These are phyloP conservation scores for Trametes hirsuta DNA, from an alignment of 1,284 basidiomycete species.

Conservation along the genomic window DNA sequence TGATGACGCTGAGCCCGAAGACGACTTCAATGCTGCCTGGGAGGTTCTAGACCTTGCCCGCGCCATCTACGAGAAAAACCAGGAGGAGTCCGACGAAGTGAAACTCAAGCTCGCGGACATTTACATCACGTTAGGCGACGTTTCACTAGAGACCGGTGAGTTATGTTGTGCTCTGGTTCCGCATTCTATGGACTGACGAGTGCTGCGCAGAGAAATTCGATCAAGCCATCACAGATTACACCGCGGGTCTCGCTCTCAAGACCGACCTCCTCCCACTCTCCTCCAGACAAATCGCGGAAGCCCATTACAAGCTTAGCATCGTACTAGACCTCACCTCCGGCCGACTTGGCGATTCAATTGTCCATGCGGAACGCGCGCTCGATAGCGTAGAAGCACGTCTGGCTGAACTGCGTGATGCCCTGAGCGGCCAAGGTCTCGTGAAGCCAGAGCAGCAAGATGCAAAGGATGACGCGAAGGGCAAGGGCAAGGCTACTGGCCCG, in stretches of 20 bases:
- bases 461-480: constrained; percentile 59
- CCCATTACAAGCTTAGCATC: constrained; percentile 89
- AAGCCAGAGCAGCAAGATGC: constrained; percentile 32
- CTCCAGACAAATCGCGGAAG: constrained; percentile 86
- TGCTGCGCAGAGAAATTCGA: constrained; percentile 82
- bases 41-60: constrained; percentile 89
- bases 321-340: constrained; percentile 86
- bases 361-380: constrained; percentile 77
- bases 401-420: constrained; percentile 61
- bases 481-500: constrained; percentile 58
- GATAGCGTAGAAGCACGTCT: constrained; percentile 75
- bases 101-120: constrained; percentile 84
- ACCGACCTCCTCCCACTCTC: constrained; percentile 70
- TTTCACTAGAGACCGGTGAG: constrained; percentile 87
- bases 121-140: constrained; percentile 84
- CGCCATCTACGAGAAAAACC: constrained; percentile 76
- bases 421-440: constrained; percentile 44
- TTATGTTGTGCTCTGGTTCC: neutral
- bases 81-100: constrained; percentile 57
- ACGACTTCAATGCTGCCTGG: constrained; percentile 95
- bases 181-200: neutral
- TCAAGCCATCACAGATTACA: constrained; percentile 86
- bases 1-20: constrained; percentile 74
- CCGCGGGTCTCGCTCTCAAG: constrained; percentile 74
- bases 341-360: constrained; percentile 76